Evolutionary conservation across 345 rosid species (phyloP).

Genomic region (Melaleuca quinquenervia): DNA sequence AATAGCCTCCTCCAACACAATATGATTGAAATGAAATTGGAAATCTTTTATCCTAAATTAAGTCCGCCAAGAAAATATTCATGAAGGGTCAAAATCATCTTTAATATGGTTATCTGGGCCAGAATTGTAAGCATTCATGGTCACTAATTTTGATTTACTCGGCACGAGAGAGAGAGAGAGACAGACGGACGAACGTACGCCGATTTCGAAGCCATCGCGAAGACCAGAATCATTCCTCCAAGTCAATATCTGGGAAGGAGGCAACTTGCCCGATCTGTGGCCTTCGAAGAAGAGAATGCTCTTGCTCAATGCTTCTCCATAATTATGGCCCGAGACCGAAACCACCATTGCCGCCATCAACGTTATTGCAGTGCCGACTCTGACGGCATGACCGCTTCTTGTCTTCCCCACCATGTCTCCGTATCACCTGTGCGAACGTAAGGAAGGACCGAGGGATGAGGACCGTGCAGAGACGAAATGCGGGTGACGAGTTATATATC

Average conservation of each 20-base stretch:
- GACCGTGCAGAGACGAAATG: not conserved
- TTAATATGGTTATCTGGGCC: not conserved
- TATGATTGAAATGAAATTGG: not conserved
- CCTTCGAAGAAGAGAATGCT: conserved; percentile 66
- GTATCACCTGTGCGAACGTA: not conserved
- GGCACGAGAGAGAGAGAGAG: not conserved
- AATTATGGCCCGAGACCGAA: conserved; percentile 22
- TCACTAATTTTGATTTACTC: not conserved
- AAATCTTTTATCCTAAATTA: not conserved
- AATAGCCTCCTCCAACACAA: not conserved
- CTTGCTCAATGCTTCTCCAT: conserved; percentile 47
- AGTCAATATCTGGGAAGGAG: conserved; percentile 29
- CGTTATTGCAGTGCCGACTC: not conserved
- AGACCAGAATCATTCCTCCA: conserved; percentile 65
- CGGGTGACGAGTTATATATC: not conserved
- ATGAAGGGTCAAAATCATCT: not conserved
- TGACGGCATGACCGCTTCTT: not conserved
- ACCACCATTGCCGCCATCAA: not conserved
- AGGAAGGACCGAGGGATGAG: not conserved
- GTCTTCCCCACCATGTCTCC: not conserved
- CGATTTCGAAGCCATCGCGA: conserved; percentile 28
- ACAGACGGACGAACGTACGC: conserved; percentile 10
- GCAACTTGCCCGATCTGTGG: conserved; percentile 54
- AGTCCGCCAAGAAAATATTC: not conserved
- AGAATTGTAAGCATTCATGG: not conserved